Base-by-base conservation (phyloP, 169 alveolate species). In the Plasmodium falciparum region DNA sequence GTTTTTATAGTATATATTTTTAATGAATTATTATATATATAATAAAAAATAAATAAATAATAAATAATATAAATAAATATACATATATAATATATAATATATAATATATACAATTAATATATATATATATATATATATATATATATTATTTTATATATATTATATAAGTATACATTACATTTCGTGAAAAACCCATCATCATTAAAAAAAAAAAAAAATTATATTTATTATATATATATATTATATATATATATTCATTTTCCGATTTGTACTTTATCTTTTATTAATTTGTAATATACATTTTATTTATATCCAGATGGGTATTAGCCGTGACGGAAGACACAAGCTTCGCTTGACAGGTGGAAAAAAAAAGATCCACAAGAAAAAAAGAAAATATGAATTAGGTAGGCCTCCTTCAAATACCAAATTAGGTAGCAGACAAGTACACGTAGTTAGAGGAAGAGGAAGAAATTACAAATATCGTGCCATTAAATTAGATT, bases 261-360 rank as follows among this genome's bases (percentile, higher is more conserved):
- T 13, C 61, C 15, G 7, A 15, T 20, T 1, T 11, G 2, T 12
- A 24, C 45, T 13, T 2, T 8, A n/a, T 52, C 56, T 43, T 67
- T 43, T 90, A 59, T 4, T 33, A 33, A 8, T 43, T 63, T 17
- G 15, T 26, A 54, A 12, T n/a, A 12, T 58, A 9, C 5, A 50
- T 59, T 63, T 62, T 75, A 20, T 70, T 43, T 54, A 52, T 33
- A 6, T 56, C 59, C 67, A 74, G 88, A 99, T 99, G 99, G 99
- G 99, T 89, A 98, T 99, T 94, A 95, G 99, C 56, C 96, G 99
- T 91, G 99, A 99, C 95, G 96, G 99, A 75, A 97, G 99, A 93
- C 99, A 98, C 96, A 99, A 99, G 94, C 98, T 98, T 95, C 98
- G 99, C 93, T 95, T 96, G 86, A 98, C 99, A 59, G 99, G 99